Conservation (phyloP, 495 filamentous ascomycete species). For the Penicillium longicatenatum region DNA sequence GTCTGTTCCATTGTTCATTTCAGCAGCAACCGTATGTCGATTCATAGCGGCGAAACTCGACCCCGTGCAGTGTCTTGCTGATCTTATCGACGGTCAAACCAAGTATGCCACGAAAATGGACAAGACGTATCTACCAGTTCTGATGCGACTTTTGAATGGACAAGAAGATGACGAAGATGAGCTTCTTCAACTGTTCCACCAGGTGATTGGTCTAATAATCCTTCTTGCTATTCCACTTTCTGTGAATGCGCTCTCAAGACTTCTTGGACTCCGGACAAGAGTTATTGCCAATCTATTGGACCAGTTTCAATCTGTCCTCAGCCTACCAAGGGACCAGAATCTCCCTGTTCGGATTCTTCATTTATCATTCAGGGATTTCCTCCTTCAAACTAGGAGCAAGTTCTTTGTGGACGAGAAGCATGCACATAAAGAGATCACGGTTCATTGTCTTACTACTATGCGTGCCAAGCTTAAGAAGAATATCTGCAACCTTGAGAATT, state of each 20-base stretch:
- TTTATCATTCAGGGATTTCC: neutral
- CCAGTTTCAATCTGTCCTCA: too few species aligned
- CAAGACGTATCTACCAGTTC: constrained; percentile 4
- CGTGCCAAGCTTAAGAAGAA: constrained; percentile 15
- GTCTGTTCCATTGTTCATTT: constrained; percentile 4
- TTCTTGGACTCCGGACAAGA: neutral
- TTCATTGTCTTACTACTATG: neutral
- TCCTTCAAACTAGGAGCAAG: neutral
- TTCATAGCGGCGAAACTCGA: neutral
- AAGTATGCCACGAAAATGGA: neutral
- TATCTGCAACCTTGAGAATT: constrained; percentile 32
- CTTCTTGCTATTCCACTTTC: constrained; percentile 10
- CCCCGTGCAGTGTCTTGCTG: neutral
- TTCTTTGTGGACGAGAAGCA: neutral
- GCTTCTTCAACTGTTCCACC: neutral
- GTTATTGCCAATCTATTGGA: too few species aligned
- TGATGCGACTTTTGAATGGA: neutral
- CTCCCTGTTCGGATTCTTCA: neutral
- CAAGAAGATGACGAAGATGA: neutral
- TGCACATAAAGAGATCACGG: neutral
- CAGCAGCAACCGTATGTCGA: constrained; percentile 1
- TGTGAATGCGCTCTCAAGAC: neutral
- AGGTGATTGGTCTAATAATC: neutral
- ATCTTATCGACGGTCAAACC: neutral
- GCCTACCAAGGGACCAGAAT: neutral